Evolutionary conservation across 73 alveolate genomes (phyloP), one percentile per base, ranked within the genome.

Genomic region (Blepharisma stoltei): DNA sequence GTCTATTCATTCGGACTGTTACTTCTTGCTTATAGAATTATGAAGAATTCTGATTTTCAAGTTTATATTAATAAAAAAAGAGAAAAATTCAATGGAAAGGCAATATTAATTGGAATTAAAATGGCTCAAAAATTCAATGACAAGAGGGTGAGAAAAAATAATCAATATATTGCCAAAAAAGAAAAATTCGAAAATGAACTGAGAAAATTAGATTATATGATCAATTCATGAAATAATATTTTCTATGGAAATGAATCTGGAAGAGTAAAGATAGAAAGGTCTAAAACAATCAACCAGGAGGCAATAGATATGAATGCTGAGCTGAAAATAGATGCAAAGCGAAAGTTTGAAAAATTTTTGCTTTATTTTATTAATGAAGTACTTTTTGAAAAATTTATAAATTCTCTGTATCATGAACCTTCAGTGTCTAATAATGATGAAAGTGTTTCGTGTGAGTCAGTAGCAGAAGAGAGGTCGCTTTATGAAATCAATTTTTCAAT

Each of bases 111-210:
- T 14, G 79, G 79, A 38, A 7, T 69, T n/a, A n/a, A 69, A 69
- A 23, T 69, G 76, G 79, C 79, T 69, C 23, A 69, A 37, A n/a
- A 25, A 23, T 69, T 69, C 60, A 69, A 69, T 44, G 27, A 69
- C 5, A 9, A 69, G n/a, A 25, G 79, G 27, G 43, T 69, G 5
- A 69, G 27, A 69, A n/a, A 38, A 9, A 18, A 18, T 9, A 69
- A 44, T 7, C 0, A 69, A 69, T 53, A 44, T n/a, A 43, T n/a
- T 11, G 60, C 9, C 5, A 9, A 3, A 46, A 9, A n/a, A 69
- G 41, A 38, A 38, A n/a, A 44, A n/a, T 8, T 20, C 1, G 23
- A 69, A n/a, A 44, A 69, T 9, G 65, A 46, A 69, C 80, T 69
- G 25, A 53, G 27, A 25, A n/a, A 69, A n/a, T 25, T 69, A 38